Conservation (phyloP, 371 early-diverging fungal species). For the Dentiscutata heterogama region DNA sequence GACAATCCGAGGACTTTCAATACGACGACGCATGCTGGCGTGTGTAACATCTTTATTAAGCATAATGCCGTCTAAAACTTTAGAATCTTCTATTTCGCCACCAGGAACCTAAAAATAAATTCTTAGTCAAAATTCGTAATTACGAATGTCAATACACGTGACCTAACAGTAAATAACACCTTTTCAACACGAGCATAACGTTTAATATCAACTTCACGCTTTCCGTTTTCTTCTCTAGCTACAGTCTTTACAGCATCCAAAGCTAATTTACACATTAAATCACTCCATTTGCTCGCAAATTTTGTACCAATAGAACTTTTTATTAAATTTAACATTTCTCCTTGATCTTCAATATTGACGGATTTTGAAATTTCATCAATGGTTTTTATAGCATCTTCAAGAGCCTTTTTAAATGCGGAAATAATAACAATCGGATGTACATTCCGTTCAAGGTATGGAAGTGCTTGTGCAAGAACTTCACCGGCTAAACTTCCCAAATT, state of each 20-base stretch:
- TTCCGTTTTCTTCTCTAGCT: conserved; percentile 77
- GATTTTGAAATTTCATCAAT: conserved; percentile 87
- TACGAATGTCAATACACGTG: conserved; percentile 7
- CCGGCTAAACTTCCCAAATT: conserved; percentile 75
- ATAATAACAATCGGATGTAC: conserved; percentile 99
- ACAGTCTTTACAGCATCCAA: conserved; percentile 96
- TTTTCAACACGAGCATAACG: conserved; percentile 98
- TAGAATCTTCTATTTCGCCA: conserved; percentile 96
- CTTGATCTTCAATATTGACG: conserved; percentile 84
- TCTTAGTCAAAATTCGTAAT: background rate
- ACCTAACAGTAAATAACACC: conserved; percentile 56
- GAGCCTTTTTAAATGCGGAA: conserved; percentile 90
- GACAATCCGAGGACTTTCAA: conserved; percentile 98
- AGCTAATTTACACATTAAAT: conserved; percentile 98
- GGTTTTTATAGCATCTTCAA: conserved; percentile 90
- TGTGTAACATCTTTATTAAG: conserved; percentile 99
- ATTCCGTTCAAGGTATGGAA: conserved; percentile 95
- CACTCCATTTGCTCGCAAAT: conserved; percentile 95
- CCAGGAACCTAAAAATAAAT: conserved; percentile 87
- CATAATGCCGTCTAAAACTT: conserved; percentile 99
- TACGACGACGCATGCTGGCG: conserved; percentile 98
- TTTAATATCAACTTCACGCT: conserved; percentile 96
- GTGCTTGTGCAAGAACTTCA: conserved; percentile 93
- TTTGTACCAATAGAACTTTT: conserved; percentile 97
- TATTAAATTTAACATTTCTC: conserved; percentile 92